Percentiles rank a stretch among this genome's conserved stretches.
Evolutionary conservation across 257 asterid genomes (phyloP).

Genomic region (Solanum piurae): DNA sequence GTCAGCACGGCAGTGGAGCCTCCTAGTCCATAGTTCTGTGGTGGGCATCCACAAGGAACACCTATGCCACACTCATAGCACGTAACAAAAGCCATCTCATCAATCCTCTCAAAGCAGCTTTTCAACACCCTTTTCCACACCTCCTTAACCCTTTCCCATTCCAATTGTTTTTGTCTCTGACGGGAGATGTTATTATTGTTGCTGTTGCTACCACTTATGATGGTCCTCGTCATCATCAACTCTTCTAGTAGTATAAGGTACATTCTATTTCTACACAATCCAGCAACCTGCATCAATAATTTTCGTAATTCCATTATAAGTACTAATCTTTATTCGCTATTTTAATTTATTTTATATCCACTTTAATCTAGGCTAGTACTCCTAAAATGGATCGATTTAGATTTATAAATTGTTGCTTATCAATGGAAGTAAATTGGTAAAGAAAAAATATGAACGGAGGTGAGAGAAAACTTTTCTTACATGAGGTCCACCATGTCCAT

Average conservation of each 20-base stretch:
- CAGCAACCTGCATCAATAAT: neutral
- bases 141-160: neutral
- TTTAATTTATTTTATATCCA: too few species aligned
- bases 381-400: neutral
- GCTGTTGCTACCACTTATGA: neutral
- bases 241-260: neutral
- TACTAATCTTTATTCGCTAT: too few species aligned
- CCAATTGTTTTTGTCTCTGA: neutral
- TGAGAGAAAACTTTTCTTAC: neutral
- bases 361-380: neutral
- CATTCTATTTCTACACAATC: neutral
- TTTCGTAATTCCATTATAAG: too few species aligned
- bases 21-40: neutral
- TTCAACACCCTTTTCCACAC: neutral
- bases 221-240: neutral
- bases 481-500: conserved; percentile 17
- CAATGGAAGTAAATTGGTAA: neutral
- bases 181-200: neutral
- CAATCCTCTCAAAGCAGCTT: neutral
- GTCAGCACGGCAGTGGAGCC: conserved; percentile 21
- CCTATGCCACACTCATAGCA: neutral
- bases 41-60: neutral
- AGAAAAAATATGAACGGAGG: neutral
- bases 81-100: neutral
- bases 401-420: neutral